Base-by-base conservation (phyloP, 2,329 filamentous ascomycete genomes). In the Sarocladium kiliense region DNA sequence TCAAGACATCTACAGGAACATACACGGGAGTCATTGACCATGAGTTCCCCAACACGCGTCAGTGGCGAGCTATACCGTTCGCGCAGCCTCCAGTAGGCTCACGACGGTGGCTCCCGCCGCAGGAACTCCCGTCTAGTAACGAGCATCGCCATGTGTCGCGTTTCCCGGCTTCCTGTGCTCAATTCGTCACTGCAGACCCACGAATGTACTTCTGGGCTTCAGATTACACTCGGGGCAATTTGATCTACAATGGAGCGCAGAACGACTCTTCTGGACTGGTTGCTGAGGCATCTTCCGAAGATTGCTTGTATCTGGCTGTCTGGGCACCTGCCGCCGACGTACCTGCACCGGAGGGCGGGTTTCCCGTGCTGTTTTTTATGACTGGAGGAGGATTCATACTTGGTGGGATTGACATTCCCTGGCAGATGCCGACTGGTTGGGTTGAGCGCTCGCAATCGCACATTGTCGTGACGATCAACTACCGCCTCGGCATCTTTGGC, bases 311-410 rank as follows among this genome's bases (percentile, higher is more conserved):
- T 11, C 62, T 77, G 12, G 74, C 73, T 37, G 62, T 79, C 9
- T 79, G 76, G 76, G 63, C 73, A 3, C 60, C 74, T 3, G 53
- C 55, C 7, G 47, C 53, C n/a, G 62, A 57, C 1, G 61, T 58
- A 25, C 63, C 56, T 14, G 39, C 34, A 18, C 62, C 66, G 0
- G 59, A 63, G 50, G 61, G 58, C 1, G 59, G 58, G 11, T 61
- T 76, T 3, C 76, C 76, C 1, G 77, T 79, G 0, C 64, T 75
- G 4, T 68, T 74, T 19, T 80, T 74, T 66, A 67, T 79, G 34
- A 74, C 76, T 37, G 77, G 77, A 3, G 77, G 77, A 16, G 71
- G 72, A 2, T 77, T 76, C 57, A 57, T 65, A 10, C 71, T 66
- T 6, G 76, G 76, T 27, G 75, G 74, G 23, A 62, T 73, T 14